Evolutionary conservation across 495 filamentous ascomycete genomes (phyloP), one percentile per base, ranked within the genome.

Genomic region (Echria macrotheca): DNA sequence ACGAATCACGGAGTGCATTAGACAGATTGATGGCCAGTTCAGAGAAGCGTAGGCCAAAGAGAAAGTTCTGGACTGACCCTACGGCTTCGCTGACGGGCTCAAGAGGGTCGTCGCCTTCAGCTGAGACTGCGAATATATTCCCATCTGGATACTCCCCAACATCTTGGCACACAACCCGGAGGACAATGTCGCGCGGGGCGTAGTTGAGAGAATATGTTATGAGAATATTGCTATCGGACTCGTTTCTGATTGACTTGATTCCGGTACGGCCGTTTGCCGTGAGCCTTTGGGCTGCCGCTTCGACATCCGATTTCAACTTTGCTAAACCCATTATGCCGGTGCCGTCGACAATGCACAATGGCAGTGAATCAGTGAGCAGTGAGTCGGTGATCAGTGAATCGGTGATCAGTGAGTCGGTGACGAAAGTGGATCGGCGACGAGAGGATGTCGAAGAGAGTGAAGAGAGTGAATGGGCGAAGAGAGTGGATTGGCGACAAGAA

Each of bases 121-220:
- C 73, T 54, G 75, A 88, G 29, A 85, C 55, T 49, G 81, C 72
- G 49, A 79, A 86, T 35, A 63, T 67, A 55, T 86, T 85, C 22
- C 59, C 60, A 17, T 64, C 67, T 2, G 85, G 86, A 53, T 91
- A 91, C 7, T 86, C 81, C 32, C 69, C 66, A 4, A 81, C 56
- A 49, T 88, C 82, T 21, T 53, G 38, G 18, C 35, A 50, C 4
- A 55, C n/a, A 1, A 44, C 51, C 1, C 50, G 56, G 15, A 72
- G 60, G 5, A 33, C 33, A 2, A 62, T 38, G 18, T 54, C 52
- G 3, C 29, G 31, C 1, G 47, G 36, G 8, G 66, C 42, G n/a
- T 39, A 46, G 3, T 44, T 19, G 49, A 60, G 52, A 7, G 44
- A 46, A 26, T 59, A 61, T 19, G 31, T 55, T 11, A 72, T 46